Percentiles rank a stretch among this genome's conserved stretches.
These are phyloP conservation scores for Asterella californica DNA, from an alignment of 225 moss, liverwort and hornwort genomes.

Conservation along the genomic window DNA sequence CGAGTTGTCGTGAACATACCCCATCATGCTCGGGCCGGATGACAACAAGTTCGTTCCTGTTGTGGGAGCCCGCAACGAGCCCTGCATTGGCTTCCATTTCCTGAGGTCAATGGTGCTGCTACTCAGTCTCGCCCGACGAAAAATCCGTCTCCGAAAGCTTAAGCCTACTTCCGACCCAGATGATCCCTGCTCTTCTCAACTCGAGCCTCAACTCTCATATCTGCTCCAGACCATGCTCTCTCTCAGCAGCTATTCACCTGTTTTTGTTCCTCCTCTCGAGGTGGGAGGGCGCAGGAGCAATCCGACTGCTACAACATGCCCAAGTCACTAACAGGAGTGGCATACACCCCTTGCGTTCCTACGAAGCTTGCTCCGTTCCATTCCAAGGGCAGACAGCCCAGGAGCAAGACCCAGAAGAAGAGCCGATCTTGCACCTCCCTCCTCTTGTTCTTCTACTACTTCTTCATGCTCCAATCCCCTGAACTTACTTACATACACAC, in stretches of 20 bases:
- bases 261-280: neutral
- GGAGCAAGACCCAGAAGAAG: neutral
- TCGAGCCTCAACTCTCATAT: constrained; percentile 24
- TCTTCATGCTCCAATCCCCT: neutral
- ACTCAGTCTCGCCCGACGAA: neutral
- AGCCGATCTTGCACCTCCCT: neutral
- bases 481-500: constrained; percentile 7
- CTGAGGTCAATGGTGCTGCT: constrained; percentile 7
- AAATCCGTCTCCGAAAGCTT: neutral
- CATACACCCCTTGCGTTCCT: neutral
- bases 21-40: constrained; percentile 84
- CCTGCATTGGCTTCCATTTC: constrained; percentile 96
- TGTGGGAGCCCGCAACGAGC: constrained; percentile 87
- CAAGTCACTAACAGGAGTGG: neutral
- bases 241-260: neutral
- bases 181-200: constrained; percentile 12
- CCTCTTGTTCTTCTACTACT: neutral
- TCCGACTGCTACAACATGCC: neutral
- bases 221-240: neutral
- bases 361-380: constrained; percentile 20
- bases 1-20: constrained; percentile 39
- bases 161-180: constrained; percentile 16
- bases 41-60: constrained; percentile 93
- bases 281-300: neutral
- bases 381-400: neutral